phyloP scores from a whole-genome alignment of 2,329 filamentous ascomycete species.

The Pyrenophora seminiperda region DNA sequence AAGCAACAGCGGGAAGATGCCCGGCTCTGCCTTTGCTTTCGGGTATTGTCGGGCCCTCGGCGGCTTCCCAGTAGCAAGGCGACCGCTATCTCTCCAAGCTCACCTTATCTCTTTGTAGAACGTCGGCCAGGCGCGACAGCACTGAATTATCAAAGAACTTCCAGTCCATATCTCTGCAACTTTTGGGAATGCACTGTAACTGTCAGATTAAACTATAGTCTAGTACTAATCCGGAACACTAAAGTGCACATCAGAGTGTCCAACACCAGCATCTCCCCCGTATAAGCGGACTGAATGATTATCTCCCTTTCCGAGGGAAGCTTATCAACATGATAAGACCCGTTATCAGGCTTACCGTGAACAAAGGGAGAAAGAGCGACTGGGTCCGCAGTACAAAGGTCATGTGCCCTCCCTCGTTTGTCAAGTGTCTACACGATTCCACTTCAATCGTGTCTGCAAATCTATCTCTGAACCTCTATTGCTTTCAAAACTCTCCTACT shows the following conservation, averaged over 20 bases:
- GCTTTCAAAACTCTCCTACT: conserved; percentile 1
- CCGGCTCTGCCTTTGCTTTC: conserved; percentile 9
- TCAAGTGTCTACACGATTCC: not conserved
- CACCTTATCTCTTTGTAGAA: conserved; percentile 21
- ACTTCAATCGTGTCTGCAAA: not conserved
- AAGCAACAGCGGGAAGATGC: conserved; percentile 3
- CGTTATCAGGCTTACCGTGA: conserved; percentile 31
- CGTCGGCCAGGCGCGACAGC: conserved; percentile 19
- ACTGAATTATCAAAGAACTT: conserved; percentile 23
- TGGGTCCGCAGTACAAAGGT: conserved; percentile 18
- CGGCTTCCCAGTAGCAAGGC: conserved; percentile 6
- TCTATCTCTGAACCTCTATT: not conserved
- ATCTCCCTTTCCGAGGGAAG: conserved; percentile 27
- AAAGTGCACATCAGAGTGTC: conserved; percentile 3
- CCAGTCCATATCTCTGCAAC: conserved; percentile 16
- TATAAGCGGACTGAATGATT: conserved; percentile 3
- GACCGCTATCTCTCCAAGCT: conserved; percentile 19
- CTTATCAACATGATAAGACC: conserved; percentile 38
- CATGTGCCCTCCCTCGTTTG: conserved; percentile 1
- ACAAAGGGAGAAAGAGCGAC: conserved; percentile 20
- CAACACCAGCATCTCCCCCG: conserved; percentile 6
- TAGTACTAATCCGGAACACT: not conserved
- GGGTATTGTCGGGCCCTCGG: conserved; percentile 21
- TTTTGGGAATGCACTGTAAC: conserved; percentile 12
- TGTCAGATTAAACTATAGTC: conserved; percentile 4